Conservation (phyloP, 2,329 filamentous ascomycete species). For the Coniochaeta sp. region DNA sequence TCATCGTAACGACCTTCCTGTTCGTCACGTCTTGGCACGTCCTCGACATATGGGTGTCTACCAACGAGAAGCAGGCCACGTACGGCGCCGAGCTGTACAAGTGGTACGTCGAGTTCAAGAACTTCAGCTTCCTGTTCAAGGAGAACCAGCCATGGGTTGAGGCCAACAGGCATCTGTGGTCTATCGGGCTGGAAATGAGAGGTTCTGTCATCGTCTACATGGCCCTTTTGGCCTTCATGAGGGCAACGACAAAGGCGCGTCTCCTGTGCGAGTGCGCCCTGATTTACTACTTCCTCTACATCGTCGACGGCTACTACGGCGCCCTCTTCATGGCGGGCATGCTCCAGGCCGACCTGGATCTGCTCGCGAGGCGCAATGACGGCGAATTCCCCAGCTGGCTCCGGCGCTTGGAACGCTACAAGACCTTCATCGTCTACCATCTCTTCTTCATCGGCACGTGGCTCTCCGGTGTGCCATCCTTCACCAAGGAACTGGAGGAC, state of each 20-base stretch:
- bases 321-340: slow-evolving; percentile 55
- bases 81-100: slow-evolving; percentile 42
- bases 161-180: slow-evolving; percentile 56
- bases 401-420: slow-evolving; percentile 35
- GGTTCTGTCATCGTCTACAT: slow-evolving; percentile 60
- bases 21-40: slow-evolving; percentile 48
- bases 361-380: slow-evolving; percentile 33
- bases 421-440: slow-evolving; percentile 43
- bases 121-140: slow-evolving; percentile 61
- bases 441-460: slow-evolving; percentile 46
- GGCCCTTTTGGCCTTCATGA: slow-evolving; percentile 47
- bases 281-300: slow-evolving; percentile 59
- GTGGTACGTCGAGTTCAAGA: slow-evolving; percentile 53
- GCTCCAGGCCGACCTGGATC: slow-evolving; percentile 54
- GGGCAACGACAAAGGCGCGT: slow-evolving; percentile 45
- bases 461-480: slow-evolving; percentile 54
- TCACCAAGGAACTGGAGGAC: slow-evolving; percentile 36
- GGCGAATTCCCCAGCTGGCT: slow-evolving; percentile 45
- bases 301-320: slow-evolving; percentile 57
- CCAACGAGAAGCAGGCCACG: slow-evolving; percentile 28
- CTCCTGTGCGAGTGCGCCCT: slow-evolving; percentile 46
- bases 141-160: slow-evolving; percentile 48
- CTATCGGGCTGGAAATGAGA: slow-evolving; percentile 55
- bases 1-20: slow-evolving; percentile 47
- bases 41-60: slow-evolving; percentile 37